Evolutionary conservation across 352 stramenopile genomes (phyloP).

Genomic region (Plasmopara muralis): DNA sequence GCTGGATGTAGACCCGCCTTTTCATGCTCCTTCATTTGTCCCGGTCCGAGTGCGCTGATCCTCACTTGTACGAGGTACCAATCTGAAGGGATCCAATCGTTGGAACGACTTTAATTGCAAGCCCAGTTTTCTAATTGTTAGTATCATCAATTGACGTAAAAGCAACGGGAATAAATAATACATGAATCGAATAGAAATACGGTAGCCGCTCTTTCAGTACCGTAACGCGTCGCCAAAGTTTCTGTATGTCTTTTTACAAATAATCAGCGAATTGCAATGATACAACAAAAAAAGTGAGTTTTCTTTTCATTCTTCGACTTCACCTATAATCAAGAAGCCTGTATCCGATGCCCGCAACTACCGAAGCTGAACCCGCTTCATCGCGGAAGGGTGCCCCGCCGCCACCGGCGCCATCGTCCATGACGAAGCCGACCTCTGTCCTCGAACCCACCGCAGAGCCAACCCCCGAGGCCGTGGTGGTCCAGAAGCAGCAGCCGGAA

Average conservation of each 20-base stretch:
- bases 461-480: constrained; percentile 3
- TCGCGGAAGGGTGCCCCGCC: constrained; percentile 7
- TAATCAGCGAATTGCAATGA: not conserved
- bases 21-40: too few species aligned
- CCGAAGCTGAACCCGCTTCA: constrained; percentile 2
- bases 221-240: too few species aligned
- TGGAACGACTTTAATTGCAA: too few species aligned
- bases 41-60: too few species aligned
- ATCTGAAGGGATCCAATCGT: too few species aligned
- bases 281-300: not conserved
- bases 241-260: not conserved
- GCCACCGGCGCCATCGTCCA: constrained; percentile 6
- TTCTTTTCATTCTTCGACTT: not conserved
- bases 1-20: too few species aligned
- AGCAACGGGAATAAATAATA: too few species aligned
- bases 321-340: not conserved
- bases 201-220: too few species aligned
- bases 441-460: constrained; percentile 4
- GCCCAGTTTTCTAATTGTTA: too few species aligned
- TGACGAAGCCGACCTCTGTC: not conserved
- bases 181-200: too few species aligned
- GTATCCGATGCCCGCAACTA: not conserved
- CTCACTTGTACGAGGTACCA: too few species aligned
- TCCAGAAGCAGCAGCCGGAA: constrained; percentile 2
- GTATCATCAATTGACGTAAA: too few species aligned